Conservation (phyloP, 352 stramenopile species). For the Phytophthora lateralis region DNA sequence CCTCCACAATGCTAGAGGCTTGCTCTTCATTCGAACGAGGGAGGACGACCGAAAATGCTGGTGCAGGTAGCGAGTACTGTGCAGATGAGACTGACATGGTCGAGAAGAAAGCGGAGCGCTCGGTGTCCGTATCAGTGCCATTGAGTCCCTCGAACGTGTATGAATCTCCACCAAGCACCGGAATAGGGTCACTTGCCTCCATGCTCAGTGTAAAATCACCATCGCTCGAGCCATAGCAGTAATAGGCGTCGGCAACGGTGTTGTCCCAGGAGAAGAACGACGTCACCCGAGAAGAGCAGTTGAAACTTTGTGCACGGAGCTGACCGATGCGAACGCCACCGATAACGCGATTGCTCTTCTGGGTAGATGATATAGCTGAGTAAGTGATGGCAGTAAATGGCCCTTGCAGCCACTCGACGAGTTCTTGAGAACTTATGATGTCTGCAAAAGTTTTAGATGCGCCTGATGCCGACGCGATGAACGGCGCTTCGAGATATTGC, state of each 20-base stretch:
- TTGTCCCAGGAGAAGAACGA: conserved; percentile 31
- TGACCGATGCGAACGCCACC: conserved; percentile 55
- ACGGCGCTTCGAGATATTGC: conserved; percentile 21
- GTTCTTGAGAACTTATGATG: conserved; percentile 11
- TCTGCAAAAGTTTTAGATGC: conserved; percentile 16
- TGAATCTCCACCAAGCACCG: background rate
- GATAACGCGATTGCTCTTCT: conserved; percentile 42
- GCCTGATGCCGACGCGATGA: conserved; percentile 13
- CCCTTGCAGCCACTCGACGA: conserved; percentile 22
- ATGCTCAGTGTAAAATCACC: conserved; percentile 18
- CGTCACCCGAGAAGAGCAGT: conserved; percentile 42
- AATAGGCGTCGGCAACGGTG: conserved; percentile 2
- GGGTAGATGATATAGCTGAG: background rate
- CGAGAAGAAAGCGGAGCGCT: conserved; percentile 48
- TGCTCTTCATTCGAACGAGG: conserved; percentile 21
- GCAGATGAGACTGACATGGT: conserved; percentile 33
- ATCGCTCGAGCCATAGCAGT: conserved; percentile 20
- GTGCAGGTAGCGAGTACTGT: conserved; percentile 35
- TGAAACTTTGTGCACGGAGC: conserved; percentile 38
- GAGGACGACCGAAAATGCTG: conserved; percentile 52
- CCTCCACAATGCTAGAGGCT: conserved; percentile 29
- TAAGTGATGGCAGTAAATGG: conserved; percentile 21
- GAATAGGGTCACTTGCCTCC: conserved; percentile 17
- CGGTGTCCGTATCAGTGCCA: conserved; percentile 31
- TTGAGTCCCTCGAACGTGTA: conserved; percentile 48